A percentile compares a stretch with the other conserved stretches of the same genome.
Conservation (phyloP, 768 basidiomycete species). For the Kwoniella shandongensis region DNA sequence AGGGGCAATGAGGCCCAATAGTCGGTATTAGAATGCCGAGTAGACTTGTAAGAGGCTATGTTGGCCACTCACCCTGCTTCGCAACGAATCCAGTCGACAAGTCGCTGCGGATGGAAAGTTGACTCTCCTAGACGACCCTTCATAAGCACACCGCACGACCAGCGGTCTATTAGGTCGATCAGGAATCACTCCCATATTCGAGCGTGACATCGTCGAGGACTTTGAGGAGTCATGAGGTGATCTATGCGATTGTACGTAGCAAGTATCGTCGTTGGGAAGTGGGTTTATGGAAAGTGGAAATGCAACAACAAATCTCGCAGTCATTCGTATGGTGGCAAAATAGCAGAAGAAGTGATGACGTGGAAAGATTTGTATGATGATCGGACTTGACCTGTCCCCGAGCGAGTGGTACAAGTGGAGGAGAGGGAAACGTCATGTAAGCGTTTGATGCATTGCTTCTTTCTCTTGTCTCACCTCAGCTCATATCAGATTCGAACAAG, state of each 20-base stretch:
- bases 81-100: constrained; percentile 73
- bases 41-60: too few species aligned
- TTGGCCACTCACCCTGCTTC: constrained; percentile 70
- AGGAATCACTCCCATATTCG: constrained; percentile 1
- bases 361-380: too few species aligned
- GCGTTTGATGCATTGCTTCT: too few species aligned
- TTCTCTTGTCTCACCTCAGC: too few species aligned
- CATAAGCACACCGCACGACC: constrained; percentile 79
- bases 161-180: constrained; percentile 71
- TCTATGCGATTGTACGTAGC: neutral
- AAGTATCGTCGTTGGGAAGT: neutral
- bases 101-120: constrained; percentile 75
- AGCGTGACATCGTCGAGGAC: neutral
- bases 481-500: too few species aligned
- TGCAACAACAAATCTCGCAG: neutral
- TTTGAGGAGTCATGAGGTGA: neutral
- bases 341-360: constrained; percentile 1
- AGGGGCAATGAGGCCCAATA: too few species aligned
- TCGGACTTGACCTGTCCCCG: too few species aligned
- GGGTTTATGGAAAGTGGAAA: neutral
- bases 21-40: too few species aligned
- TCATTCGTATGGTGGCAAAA: neutral
- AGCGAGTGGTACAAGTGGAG: too few species aligned
- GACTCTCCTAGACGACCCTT: constrained; percentile 71
- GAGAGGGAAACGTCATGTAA: too few species aligned